Base-by-base conservation (phyloP, 768 basidiomycete species). In the Tylopilus vinaceipallidus region DNA sequence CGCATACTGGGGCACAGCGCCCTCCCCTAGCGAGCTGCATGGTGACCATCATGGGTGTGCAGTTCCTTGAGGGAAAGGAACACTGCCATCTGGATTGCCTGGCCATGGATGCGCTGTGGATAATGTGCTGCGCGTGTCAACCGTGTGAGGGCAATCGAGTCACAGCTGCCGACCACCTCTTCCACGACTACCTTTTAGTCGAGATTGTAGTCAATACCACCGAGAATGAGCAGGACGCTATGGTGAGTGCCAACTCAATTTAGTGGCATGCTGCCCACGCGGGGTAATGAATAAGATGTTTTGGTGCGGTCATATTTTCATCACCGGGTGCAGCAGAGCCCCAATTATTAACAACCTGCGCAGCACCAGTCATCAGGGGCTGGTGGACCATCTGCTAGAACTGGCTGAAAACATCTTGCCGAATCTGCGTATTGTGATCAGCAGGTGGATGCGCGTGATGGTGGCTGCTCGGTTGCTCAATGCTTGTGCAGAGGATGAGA, bases 1-100 rank as follows among this genome's bases (percentile, higher is more conserved):
- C 22, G 34, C 5, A 22, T n/a, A 17, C 17, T 42, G 94, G 90
- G 97, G 98, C 57, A 93, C 91, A 0, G 91, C 94, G 0, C 62
- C 75, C 98, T 7, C 95, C 97, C 0, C 84, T 97, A 16, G 83
- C 92, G 0, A 86, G 91, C 50, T 95, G 97, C 69, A 97, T 98
- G 92, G 95, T 98, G 36, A 86, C 98, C 65, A 92, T 99, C 59
- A 98, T 98, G 95, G 95, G 95, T n/a, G 94, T 98, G 1, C 97
- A 99, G 63, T 87, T 71, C 51, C 98, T 89, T 59, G 95, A 98
- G 67, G 95, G 95, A 63, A 91, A 93, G 69, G 97, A 99, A 60
- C 97, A 98, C 64, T 88, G 97, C 38, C 98, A 99, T 58, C 78
- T 95, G 56, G 97, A 98, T 68, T 98, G 98, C 64, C 94, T 95